Conservation (phyloP, 192 early-diverging fungal genomes). For the Haplosporangium gracile region DNA sequence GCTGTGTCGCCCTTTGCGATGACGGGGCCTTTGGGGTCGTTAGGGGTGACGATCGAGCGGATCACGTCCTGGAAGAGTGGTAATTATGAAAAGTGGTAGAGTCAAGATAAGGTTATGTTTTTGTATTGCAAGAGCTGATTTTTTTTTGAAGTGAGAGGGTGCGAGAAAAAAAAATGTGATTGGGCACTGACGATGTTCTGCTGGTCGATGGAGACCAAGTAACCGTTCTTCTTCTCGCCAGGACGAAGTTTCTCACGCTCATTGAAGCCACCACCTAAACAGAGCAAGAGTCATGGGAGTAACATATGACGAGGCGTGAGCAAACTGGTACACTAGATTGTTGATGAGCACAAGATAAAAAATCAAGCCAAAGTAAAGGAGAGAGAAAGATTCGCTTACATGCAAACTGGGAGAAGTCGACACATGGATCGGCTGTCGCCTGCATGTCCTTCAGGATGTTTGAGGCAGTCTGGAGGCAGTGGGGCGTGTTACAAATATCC, state of each 20-base stretch:
- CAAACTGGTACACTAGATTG: background rate
- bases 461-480: constrained; percentile 62
- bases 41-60: constrained; percentile 58
- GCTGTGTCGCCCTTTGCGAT: constrained; percentile 50
- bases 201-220: constrained; percentile 10
- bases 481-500: constrained; percentile 64
- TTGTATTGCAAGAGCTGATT: background rate
- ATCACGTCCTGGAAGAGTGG: constrained; percentile 43
- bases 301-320: background rate
- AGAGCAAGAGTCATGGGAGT: background rate
- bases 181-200: constrained; percentile 16
- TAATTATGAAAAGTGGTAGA: background rate
- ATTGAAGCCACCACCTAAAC: constrained; percentile 28
- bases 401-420: constrained; percentile 74
- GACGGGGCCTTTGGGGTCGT: constrained; percentile 21
- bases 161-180: background rate
- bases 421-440: constrained; percentile 68
- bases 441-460: constrained; percentile 66
- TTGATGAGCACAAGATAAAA: background rate
- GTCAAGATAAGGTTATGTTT: background rate
- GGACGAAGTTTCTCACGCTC: constrained; percentile 13
- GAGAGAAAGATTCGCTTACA: constrained; percentile 55
- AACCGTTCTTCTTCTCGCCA: constrained; percentile 24
- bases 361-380: background rate
- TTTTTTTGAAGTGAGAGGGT: background rate